Evolutionary conservation across 495 filamentous ascomycete genomes (phyloP), one percentile per base, ranked within the genome.

Genomic region (Trichocladium antarcticum): DNA sequence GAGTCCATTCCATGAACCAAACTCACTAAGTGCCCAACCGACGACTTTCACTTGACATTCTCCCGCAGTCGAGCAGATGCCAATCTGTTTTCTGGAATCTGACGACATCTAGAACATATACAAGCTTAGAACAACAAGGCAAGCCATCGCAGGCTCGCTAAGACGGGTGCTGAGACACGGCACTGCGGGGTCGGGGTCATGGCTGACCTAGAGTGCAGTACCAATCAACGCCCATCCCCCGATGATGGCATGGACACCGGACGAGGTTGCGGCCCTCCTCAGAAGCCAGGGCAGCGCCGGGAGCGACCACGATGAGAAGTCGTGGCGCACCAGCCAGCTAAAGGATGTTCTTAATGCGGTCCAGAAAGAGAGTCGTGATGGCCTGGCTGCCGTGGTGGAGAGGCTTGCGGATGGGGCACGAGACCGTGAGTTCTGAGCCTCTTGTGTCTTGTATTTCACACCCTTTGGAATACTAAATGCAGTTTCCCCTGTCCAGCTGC

Each of bases 401-500:
- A 69, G 74, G 51, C 56, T 84, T 35, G 84, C 78, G 1, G 77
- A 86, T 62, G 76, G 68, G 11, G 83, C 82, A 58, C 77, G 83
- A 63, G 74, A 83, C 56, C 67, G 83, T 86, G 57, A 74, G 79
- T 67, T 31, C 45, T 24, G 6, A 32, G 19, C n/a, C 20, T 21
- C 2, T 27, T 20, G 3, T 10, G 14, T 19, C n/a, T n/a, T n/a
- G n/a, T n/a, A n/a, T 10, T 17, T 5, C 17, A 29, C 6, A 3
- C 9, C 2, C 10, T 3, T 24, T 41, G 20, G 28, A 14, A 10
- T 14, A 12, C 19, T 44, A 1, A 16, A 6, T 24, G 10, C 28
- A 1, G 37, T 37, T 15, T n/a, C 0, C n/a, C 40, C 16, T 21
- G 6, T 32, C n/a, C n/a, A 61, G 53, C 50, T 7, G 57, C 68